Percentiles rank a stretch among this genome's conserved stretches.
These are phyloP conservation scores for Talaromyces sp. DNA, from an alignment of 2,329 filamentous ascomycete species.

Conservation along the genomic window DNA sequence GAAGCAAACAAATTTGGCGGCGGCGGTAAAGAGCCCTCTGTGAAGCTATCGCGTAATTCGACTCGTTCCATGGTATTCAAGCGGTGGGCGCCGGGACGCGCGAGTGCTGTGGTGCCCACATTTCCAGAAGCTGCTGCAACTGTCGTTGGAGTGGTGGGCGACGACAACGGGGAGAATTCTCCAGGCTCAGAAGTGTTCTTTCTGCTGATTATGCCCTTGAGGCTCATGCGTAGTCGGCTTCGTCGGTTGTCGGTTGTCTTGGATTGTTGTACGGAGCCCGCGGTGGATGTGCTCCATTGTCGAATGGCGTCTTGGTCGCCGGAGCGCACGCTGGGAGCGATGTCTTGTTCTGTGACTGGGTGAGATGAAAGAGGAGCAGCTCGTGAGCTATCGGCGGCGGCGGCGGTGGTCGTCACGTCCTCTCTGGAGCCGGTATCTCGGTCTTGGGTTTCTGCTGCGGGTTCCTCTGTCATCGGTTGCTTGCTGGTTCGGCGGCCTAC, in stretches of 20 bases:
- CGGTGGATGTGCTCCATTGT: slow-evolving; percentile 13
- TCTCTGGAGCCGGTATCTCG: not conserved
- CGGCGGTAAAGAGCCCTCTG: slow-evolving; percentile 23
- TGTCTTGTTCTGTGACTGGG: slow-evolving; percentile 21
- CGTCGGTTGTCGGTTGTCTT: slow-evolving; percentile 13
- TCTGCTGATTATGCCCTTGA: slow-evolving; percentile 21
- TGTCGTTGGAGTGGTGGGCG: slow-evolving; percentile 4
- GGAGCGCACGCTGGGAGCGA: slow-evolving; percentile 4
- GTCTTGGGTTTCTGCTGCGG: slow-evolving; percentile 11
- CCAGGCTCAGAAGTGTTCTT: slow-evolving; percentile 15
- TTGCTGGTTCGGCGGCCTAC: slow-evolving; percentile 23
- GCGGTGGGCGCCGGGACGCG: slow-evolving; percentile 11
- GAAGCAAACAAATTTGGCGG: slow-evolving; percentile 19
- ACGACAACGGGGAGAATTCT: slow-evolving; percentile 6
- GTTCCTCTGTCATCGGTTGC: slow-evolving; percentile 12
- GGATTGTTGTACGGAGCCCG: slow-evolving; percentile 6
- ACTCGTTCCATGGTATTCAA: slow-evolving; percentile 16
- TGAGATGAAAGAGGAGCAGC: slow-evolving; percentile 22
- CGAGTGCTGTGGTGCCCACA: slow-evolving; percentile 4
- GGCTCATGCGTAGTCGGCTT: slow-evolving; percentile 21
- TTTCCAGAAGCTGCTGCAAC: not conserved
- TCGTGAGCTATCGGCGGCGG: not conserved
- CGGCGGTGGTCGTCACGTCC: not conserved
- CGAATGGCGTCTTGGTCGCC: slow-evolving; percentile 9
- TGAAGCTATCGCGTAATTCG: slow-evolving; percentile 22